Conservation (phyloP, 345 rosid species). For the Pistacia vera region DNA sequence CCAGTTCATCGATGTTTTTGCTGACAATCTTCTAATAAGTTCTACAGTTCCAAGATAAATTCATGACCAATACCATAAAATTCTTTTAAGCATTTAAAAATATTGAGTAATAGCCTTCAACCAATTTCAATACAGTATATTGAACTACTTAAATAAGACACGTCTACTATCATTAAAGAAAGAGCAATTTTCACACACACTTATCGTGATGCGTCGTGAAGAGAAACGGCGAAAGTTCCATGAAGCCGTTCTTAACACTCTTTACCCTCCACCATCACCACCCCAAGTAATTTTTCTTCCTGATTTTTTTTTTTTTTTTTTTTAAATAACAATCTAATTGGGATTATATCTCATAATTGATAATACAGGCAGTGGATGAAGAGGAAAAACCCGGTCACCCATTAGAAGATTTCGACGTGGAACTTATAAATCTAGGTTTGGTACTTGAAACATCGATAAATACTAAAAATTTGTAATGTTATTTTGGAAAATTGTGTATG, state of each 20-base stretch:
- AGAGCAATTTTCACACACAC: background rate
- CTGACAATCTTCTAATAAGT: too few relatives aligned
- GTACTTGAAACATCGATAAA: background rate
- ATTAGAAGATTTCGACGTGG: constrained; percentile 30
- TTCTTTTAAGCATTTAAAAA: too few relatives aligned
- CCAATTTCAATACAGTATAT: too few relatives aligned
- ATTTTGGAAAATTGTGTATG: background rate
- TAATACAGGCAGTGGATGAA: constrained; percentile 22
- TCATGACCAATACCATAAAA: too few relatives aligned
- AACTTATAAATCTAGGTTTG: constrained; percentile 52
- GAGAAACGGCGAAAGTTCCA: constrained; percentile 65
- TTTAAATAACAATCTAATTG: background rate
- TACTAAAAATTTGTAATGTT: background rate
- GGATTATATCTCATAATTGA: background rate
- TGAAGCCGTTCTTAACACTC: constrained; percentile 61
- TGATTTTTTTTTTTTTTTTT: background rate
- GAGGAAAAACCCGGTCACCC: constrained; percentile 19
- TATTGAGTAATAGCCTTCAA: too few relatives aligned
- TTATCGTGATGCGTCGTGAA: constrained; percentile 43
- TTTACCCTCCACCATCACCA: constrained; percentile 56
- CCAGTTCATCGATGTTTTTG: too few relatives aligned
- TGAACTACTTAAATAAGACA: too few relatives aligned
- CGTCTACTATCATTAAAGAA: background rate
- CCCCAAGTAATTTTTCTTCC: constrained; percentile 19
- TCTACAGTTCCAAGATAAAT: too few relatives aligned